phyloP scores from a whole-genome alignment of 768 basidiomycete genomes.

The Sarcodon sp. region DNA sequence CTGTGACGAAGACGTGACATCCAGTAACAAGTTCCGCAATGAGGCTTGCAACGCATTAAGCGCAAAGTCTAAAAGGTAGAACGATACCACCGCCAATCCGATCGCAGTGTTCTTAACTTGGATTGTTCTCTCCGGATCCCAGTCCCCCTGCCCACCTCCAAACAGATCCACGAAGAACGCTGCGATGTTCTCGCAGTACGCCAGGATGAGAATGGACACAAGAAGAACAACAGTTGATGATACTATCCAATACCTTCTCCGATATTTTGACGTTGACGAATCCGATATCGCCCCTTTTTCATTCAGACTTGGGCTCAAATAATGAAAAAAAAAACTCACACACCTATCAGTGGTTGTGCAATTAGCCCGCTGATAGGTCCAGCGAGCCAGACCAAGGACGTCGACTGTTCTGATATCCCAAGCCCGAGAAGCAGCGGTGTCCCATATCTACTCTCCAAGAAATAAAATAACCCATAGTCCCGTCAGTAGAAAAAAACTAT shows the following conservation, averaged over 20 bases:
- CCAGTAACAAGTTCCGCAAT: constrained; percentile 84
- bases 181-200: constrained; percentile 71
- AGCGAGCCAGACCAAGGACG: constrained; percentile 90
- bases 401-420: constrained; percentile 78
- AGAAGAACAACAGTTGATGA: constrained; percentile 76
- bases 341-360: constrained; percentile 96
- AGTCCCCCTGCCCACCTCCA: constrained; percentile 67
- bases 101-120: constrained; percentile 67
- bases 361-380: constrained; percentile 92
- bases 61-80: constrained; percentile 95
- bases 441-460: constrained; percentile 54
- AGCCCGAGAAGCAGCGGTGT: constrained; percentile 83
- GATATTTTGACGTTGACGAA: constrained; percentile 80
- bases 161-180: constrained; percentile 65
- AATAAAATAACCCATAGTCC: neutral
- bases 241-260: constrained; percentile 88
- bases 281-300: constrained; percentile 84
- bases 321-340: constrained; percentile 6
- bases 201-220: constrained; percentile 64
- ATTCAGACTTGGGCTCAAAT: neutral
- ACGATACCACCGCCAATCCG: constrained; percentile 74
- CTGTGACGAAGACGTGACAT: constrained; percentile 80
- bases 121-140: constrained; percentile 61
- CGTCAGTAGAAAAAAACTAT: neutral
- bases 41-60: constrained; percentile 93